Percentiles rank a stretch among this genome's conserved stretches.
These are phyloP conservation scores for Vaccinium corymbosum DNA, from an alignment of 148 eudicot genomes.

Conservation along the genomic window DNA sequence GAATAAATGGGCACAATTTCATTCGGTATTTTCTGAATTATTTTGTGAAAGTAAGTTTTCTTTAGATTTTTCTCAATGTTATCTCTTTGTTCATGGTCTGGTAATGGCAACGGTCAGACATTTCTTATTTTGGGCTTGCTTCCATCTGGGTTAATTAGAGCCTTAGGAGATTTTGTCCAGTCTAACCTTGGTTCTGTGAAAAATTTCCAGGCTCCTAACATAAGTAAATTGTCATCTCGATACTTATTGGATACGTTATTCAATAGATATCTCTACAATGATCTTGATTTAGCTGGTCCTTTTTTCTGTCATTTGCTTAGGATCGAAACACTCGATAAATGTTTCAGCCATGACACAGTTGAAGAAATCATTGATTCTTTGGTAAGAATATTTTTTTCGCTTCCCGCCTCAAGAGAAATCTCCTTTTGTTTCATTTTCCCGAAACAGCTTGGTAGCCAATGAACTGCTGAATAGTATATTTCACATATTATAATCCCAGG, in stretches of 20 bases:
- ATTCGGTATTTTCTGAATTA: neutral
- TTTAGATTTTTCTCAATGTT: no score
- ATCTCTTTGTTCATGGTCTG: neutral
- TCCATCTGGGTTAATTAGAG: neutral
- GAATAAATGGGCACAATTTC: neutral
- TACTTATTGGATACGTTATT: neutral
- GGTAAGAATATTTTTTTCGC: conserved; percentile 33
- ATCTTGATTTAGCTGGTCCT: conserved; percentile 10
- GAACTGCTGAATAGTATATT: neutral
- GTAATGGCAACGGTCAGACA: neutral
- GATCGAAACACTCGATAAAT: conserved; percentile 65
- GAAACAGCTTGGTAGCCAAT: neutral
- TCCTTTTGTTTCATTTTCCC: neutral
- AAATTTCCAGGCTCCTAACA: neutral
- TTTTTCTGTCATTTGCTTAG: conserved; percentile 37
- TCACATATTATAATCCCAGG: conserved; percentile 30
- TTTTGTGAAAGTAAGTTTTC: neutral
- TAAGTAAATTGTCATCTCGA: neutral
- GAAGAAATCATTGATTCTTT: conserved; percentile 82
- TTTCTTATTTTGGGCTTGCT: neutral
- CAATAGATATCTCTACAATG: neutral
- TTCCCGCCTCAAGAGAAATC: neutral
- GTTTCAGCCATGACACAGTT: conserved; percentile 77
- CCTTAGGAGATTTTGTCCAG: neutral
- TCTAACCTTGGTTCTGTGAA: neutral